Evolutionary conservation across 2,329 filamentous ascomycete genomes (phyloP).

Genomic region (Trichophyton equinum): DNA sequence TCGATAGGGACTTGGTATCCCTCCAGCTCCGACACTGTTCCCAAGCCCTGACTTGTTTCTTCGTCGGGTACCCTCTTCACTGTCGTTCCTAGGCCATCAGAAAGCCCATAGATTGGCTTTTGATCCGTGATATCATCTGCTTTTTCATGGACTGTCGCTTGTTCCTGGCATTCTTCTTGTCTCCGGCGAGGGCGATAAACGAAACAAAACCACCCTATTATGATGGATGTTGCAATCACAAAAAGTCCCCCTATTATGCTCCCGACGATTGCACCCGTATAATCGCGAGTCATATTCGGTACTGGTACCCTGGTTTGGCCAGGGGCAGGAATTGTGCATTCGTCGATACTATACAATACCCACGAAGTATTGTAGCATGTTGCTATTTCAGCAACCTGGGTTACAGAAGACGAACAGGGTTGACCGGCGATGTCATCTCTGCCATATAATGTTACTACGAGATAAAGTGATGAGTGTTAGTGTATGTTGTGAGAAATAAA

Average conservation of each 20-base stretch:
- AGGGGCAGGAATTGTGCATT: not conserved
- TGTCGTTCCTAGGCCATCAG: not conserved
- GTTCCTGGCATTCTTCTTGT: not conserved
- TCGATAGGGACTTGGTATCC: not conserved
- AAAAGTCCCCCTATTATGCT: not conserved
- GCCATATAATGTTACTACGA: slow-evolving; percentile 1
- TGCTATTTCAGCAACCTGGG: not conserved
- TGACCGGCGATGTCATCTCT: not conserved
- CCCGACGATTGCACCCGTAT: not conserved
- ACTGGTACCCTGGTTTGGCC: not conserved
- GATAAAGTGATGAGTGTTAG: not conserved
- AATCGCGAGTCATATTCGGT: not conserved
- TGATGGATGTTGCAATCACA: not conserved
- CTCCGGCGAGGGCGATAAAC: not conserved
- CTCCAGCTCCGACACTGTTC: not conserved
- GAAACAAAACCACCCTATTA: not conserved
- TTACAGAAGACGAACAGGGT: not conserved
- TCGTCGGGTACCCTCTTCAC: not conserved
- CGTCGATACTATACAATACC: slow-evolving; percentile 4
- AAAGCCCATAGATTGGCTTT: not conserved
- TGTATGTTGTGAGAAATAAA: not conserved
- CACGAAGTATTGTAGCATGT: slow-evolving; percentile 2
- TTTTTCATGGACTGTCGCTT: not conserved
- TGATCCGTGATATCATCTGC: not conserved
- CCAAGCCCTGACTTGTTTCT: not conserved